A percentile compares a stretch with the other conserved stretches of the same genome.
Evolutionary conservation across 148 eudicot genomes (phyloP).

Genomic region (Mesembryanthemum crystallinum): DNA sequence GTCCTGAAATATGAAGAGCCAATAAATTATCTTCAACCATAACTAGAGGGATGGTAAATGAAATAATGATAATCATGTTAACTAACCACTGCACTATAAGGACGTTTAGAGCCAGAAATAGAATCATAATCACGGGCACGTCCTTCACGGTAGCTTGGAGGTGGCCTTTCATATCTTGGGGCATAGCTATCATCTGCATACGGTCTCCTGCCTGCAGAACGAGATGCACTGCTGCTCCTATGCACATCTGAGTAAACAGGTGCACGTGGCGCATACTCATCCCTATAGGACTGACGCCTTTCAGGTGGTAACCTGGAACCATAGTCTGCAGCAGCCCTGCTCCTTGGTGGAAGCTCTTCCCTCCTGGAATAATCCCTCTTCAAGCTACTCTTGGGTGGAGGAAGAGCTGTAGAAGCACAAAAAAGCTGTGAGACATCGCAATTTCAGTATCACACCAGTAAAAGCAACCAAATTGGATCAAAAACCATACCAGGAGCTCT

Average conservation of each 20-base stretch:
- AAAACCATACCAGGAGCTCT: conserved; percentile 75
- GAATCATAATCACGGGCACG: conserved; percentile 82
- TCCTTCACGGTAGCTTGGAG: conserved; percentile 74
- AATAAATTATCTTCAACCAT: background rate
- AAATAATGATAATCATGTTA: background rate
- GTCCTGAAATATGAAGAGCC: conserved; percentile 43
- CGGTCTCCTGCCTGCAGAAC: conserved; percentile 62
- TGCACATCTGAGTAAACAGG: conserved; percentile 69
- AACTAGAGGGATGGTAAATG: background rate
- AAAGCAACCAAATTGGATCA: background rate
- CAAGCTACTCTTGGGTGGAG: conserved; percentile 74
- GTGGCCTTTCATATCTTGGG: conserved; percentile 83
- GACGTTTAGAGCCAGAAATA: conserved; percentile 80
- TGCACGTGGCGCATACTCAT: conserved; percentile 65
- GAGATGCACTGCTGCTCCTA: conserved; percentile 54
- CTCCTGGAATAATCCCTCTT: conserved; percentile 71
- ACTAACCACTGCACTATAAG: conserved; percentile 73
- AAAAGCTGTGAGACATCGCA: conserved; percentile 6
- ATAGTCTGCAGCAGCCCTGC: conserved; percentile 71
- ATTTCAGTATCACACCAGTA: background rate
- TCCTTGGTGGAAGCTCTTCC: conserved; percentile 72
- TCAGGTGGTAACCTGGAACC: conserved; percentile 61
- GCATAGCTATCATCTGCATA: conserved; percentile 75
- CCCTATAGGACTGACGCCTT: conserved; percentile 73
- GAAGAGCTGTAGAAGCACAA: conserved; percentile 44